Base-by-base conservation (phyloP, 768 basidiomycete genomes). In the Asterophora parasitica region DNA sequence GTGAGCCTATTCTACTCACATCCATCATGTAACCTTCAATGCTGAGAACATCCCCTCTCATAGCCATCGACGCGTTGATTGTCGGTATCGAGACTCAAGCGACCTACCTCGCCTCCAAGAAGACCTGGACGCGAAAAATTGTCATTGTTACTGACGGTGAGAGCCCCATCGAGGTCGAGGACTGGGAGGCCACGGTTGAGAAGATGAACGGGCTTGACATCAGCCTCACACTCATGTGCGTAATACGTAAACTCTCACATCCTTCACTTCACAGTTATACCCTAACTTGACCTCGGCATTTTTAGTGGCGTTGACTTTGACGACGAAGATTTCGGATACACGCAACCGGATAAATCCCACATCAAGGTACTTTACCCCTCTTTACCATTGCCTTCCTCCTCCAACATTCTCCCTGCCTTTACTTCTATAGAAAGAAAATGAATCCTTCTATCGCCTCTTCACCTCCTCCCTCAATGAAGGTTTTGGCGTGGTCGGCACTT, bases 231-330 rank as follows among this genome's bases (percentile, higher is more conserved):
- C 70, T 96, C 45, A 73, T 96, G 94, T 95, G 54, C 45, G 73
- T 63, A n/a, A 19, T 26, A 33, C 30, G 43, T 39, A 42, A 1
- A 38, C 39, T 7, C 30, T 36, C 19, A 8, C 15, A 31, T 27
- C 15, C 19, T 12, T 31, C 12, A 4, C 30, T 3, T 26, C 42
- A 23, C 26, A 27, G 49, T 27, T 53, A 23, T 6, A 23, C 6
- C 3, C 23, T 23, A 6, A 43, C 33, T 39, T 40, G n/a, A n/a
- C n/a, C n/a, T n/a, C n/a, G n/a, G n/a, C n/a, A n/a, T 15, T 37
- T 38, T 28, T 54, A 94, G 92, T n/a, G 92, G 92, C 4, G 75
- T 92, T 35, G 89, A 92, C 64, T 94, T 95, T 65, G 89, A 79
- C 52, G 88, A 92, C 56, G 81, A 83, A 31, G 78, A 81, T 15